Evolutionary conservation across 2,329 filamentous ascomycete genomes (phyloP), one percentile per base, ranked within the genome.

Genomic region (Leptographium flavum): DNA sequence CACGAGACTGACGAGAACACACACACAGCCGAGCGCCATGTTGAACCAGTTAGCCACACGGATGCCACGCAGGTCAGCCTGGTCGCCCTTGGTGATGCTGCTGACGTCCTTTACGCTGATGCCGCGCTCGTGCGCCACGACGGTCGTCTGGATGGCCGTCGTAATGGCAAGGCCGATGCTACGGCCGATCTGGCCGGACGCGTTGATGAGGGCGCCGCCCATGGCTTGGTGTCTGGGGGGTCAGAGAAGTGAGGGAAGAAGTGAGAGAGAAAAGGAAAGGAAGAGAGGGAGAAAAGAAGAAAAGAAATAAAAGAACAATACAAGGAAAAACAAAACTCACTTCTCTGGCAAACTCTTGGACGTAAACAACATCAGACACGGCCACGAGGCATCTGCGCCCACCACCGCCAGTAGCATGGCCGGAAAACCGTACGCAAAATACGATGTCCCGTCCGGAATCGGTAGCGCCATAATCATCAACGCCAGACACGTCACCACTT

Each of bases 191-290:
- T 81, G 77, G 0, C 74, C 75, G 6, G 78, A 70, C 0, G 78
- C 70, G 47, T 82, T 81, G 55, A 83, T 74, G 6, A 83, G 66
- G 0, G 77, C 80, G 0, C 78, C 80, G 0, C 79, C 79, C 1
- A 83, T 58, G 2, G 77, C 76, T 53, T 83, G 79, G 47, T 83
- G 78, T 42, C 30, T 76, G 71, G 5, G 14, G 4, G 3, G 17
- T 31, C 2, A 42, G 19, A n/a, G 13, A 6, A 11, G n/a, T 37
- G 4, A 11, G n/a, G 9, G 19, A 22, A 5, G n/a, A 32, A 31
- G 25, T 8, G 17, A 31, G 8, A 17, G 14, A 9, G n/a, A 17
- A 28, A 14, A 27, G n/a, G 21, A 5, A 33, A 33, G 10, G 25
- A 14, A 21, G n/a, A 41, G 27, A 21, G 19, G 39, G 25, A 10